Evolutionary conservation across 2,329 filamentous ascomycete species (phyloP), one percentile per base, ranked within the genome.

Genomic region (Delphinella strobiligena): DNA sequence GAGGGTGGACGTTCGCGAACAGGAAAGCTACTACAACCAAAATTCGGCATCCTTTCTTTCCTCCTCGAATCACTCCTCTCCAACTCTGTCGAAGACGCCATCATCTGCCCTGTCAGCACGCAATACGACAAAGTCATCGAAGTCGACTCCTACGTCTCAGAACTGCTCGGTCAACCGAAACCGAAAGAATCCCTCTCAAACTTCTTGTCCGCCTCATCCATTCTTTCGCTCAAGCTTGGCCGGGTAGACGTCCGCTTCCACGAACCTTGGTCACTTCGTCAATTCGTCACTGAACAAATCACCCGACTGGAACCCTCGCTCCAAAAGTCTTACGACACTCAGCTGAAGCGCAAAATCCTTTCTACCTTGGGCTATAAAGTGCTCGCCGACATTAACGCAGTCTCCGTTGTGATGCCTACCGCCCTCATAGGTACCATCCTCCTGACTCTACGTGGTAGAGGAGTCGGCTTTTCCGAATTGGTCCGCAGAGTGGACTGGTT

Each of bases 61-160:
- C 74, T 96, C 30, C 66, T 98, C 14, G 91, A 98, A 50, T 93
- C 86, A 49, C 71, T 98, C 11, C 65, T 95, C 4, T 93, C 85
- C 0, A 87, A 88, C 1, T 74, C 88, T 5, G 87, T 94, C 0
- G 71, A 93, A 34, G 91, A 98, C 59, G 80, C 86, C 22, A 83
- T 95, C 31, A 86, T 98, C 38, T 94, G 89, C 51, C 91, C 91
- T 0, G 91, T 98, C 34, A 93, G 84, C 59, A 95, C 88, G 1
- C 91, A 98, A 57, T 98, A 98, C 56, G 91, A 98, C 68, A 98
- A 96, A 56, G 91, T 98, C 41, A 93, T 98, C 44, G 91, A 98
- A 60, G 94, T 93, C 1, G 87, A 94, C 48, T 91, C 87, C 4
- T 98, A 98, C 54, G 89, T 96, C 33, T 91, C 80, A 24, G 91